These are phyloP conservation scores for Sonneratia alba DNA, from an alignment of 345 rosid species.

Conservation along the genomic window DNA sequence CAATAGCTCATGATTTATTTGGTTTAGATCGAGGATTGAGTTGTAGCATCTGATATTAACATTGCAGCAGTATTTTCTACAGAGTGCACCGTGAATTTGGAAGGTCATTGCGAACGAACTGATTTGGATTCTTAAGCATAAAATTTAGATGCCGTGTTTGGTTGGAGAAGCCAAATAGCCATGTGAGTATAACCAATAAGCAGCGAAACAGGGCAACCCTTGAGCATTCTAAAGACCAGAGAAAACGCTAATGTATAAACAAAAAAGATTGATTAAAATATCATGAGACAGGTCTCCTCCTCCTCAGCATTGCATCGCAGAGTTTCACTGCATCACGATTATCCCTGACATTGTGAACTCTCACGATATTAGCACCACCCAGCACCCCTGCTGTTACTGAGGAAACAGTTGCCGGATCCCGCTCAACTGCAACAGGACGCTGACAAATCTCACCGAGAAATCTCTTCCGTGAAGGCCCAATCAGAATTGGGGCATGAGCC, in stretches of 20 bases:
- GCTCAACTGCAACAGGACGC: constrained; percentile 47
- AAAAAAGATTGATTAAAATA: not conserved
- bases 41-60: not conserved
- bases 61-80: not conserved
- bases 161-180: not conserved
- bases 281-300: constrained; percentile 3
- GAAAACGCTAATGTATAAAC: not conserved
- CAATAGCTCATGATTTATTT: not conserved
- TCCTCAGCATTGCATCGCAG: constrained; percentile 56
- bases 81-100: not conserved
- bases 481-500: constrained; percentile 62
- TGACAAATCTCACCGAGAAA: constrained; percentile 75
- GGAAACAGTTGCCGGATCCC: constrained; percentile 86
- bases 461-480: constrained; percentile 83
- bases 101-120: not conserved
- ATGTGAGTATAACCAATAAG: too few species aligned
- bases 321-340: constrained; percentile 67
- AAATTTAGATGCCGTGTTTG: too few species aligned
- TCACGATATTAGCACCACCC: constrained; percentile 78
- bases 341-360: constrained; percentile 75
- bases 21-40: not conserved
- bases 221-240: not conserved
- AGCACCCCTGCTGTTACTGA: constrained; percentile 55
- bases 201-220: not conserved
- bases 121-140: not conserved